A percentile compares a stretch with the other conserved stretches of the same genome.
Conservation (phyloP, 257 asterid species). For the Solanum boliviense region DNA sequence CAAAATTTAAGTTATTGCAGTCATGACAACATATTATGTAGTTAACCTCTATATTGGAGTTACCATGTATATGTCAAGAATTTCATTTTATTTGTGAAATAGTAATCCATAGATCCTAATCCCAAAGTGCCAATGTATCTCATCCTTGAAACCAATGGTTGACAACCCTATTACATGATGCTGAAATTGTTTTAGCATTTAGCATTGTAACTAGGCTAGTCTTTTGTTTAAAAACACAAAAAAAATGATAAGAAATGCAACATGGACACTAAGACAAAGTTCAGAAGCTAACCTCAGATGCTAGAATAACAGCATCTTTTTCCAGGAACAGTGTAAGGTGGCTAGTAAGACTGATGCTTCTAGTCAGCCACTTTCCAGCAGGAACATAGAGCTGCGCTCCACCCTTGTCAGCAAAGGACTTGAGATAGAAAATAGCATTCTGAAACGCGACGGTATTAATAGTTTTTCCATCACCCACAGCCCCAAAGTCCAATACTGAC, state of each 20-base stretch:
- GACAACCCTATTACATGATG: not conserved
- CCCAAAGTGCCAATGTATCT: not conserved
- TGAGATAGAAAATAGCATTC: constrained; percentile 91
- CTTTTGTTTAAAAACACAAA: not conserved
- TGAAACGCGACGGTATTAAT: constrained; percentile 83
- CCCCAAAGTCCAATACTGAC: constrained; percentile 87
- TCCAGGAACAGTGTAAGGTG: constrained; percentile 91
- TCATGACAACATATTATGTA: not conserved
- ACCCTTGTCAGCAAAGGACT: constrained; percentile 92
- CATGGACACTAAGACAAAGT: not conserved
- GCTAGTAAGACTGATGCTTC: constrained; percentile 89
- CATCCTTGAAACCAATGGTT: not conserved
- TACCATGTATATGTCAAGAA: not conserved
- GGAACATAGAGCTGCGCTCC: constrained; percentile 99
- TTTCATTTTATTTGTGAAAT: not conserved
- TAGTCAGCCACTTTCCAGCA: constrained; percentile 79
- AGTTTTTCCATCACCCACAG: constrained; percentile 89
- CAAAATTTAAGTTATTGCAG: not conserved
- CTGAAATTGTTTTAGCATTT: not conserved
- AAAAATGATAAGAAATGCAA: not conserved
- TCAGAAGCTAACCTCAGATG: constrained; percentile 54
- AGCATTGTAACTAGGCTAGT: not conserved
- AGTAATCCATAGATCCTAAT: not conserved
- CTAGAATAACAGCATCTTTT: constrained; percentile 77
- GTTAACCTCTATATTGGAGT: not conserved